Evolutionary conservation across 768 basidiomycete genomes (phyloP).

Genomic region (Boletales sp.): DNA sequence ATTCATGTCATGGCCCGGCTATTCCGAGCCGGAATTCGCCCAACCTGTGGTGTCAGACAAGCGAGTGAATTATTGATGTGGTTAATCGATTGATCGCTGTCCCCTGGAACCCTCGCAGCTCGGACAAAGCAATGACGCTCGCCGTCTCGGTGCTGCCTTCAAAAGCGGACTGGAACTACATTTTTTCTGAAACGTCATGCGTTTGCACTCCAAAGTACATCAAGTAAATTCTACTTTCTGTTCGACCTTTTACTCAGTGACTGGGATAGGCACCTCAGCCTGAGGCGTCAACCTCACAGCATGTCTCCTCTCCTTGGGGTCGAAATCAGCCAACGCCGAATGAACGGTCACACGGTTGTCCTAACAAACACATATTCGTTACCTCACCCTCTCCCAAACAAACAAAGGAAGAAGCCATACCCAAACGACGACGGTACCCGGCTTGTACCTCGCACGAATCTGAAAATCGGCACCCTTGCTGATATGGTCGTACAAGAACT

Average conservation of each 20-base stretch:
- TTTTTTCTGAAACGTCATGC: too few species aligned
- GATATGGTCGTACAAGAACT: slow-evolving; percentile 53
- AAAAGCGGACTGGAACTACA: too few species aligned
- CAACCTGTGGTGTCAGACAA: too few species aligned
- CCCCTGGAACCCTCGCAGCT: too few species aligned
- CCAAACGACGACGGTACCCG: slow-evolving; percentile 58
- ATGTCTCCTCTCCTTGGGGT: slow-evolving; percentile 36
- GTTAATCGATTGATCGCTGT: too few species aligned
- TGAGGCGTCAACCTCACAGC: slow-evolving; percentile 48
- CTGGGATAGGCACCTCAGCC: slow-evolving; percentile 44
- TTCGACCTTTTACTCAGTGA: background rate
- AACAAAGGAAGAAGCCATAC: slow-evolving; percentile 25
- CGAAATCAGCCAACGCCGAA: slow-evolving; percentile 42
- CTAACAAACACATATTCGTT: slow-evolving; percentile 4
- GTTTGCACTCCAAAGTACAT: too few species aligned
- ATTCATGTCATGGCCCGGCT: too few species aligned
- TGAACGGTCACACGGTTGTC: slow-evolving; percentile 49
- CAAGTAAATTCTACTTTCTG: too few species aligned
- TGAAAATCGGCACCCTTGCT: slow-evolving; percentile 49
- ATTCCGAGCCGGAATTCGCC: too few species aligned
- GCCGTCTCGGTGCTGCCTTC: too few species aligned
- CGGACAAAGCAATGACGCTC: too few species aligned
- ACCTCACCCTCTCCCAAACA: background rate
- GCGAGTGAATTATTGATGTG: too few species aligned
- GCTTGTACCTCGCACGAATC: slow-evolving; percentile 46